Base-by-base conservation (phyloP, 2,329 filamentous ascomycete genomes). In the Sporothrix mexicana region DNA sequence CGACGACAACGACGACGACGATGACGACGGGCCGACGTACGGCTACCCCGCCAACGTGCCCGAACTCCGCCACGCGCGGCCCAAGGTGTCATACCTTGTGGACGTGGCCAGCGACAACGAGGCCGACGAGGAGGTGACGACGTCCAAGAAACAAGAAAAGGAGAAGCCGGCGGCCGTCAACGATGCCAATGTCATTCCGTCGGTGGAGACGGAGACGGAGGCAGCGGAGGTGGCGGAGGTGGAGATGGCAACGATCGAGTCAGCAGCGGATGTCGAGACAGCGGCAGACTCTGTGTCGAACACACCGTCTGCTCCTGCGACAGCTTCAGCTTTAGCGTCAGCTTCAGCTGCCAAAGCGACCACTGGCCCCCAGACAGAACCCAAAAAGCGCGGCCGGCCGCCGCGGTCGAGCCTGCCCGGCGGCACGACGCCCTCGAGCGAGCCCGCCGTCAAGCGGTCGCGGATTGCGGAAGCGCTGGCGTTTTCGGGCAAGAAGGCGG, bases 401-500 rank as follows among this genome's bases (percentile, higher is more conserved):
- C 69, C 69, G 6, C 57, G 73, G 41, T 17, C 73, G 57, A 64
- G 55, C 17, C 9, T 53, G n/a, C 30, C 36, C 1, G 45, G 55
- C 2, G 51, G 49, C 8, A 7, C 49, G 17, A 23, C 74, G 20
- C 25, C 41, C 15, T 59, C 66, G 10, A 74, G 72, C 80, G 77
- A 75, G 78, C 61, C 71, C 55, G 55, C 75, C 6, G 75, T 74
- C 66, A 77, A 76, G 41, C 77, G 76, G 45, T 13, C 51, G 3
- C 70, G 61, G 45, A 17, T 71, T 36, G 66, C 66, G 0, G 47
- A 47, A 2, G n/a, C 47, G 5, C 47, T 68, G 3, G 25, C 17
- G 8, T 68, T 68, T 13, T 41, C 47, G 25, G 45, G 47, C 13
- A 68, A 68, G 20, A 45, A 45, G 23, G 62, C 69, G 5, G 61